phyloP scores from a whole-genome alignment of 164 flowering plant genomes.

The Liriodendron chinense region DNA sequence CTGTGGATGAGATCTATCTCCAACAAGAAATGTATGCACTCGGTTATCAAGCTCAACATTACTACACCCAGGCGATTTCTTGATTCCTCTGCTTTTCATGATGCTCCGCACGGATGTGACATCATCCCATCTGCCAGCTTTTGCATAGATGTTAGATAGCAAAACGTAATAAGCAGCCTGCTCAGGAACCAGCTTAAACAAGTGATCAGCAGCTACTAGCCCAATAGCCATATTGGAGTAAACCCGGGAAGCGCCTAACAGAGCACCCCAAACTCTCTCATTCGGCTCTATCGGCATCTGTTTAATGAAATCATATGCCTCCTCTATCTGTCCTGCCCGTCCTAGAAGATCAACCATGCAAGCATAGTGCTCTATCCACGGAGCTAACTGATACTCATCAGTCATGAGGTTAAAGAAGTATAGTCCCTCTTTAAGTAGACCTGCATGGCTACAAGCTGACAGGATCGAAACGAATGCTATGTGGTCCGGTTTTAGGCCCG shows the following conservation, averaged over 20 bases:
- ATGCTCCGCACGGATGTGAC: conserved; percentile 17
- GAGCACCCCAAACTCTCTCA: conserved; percentile 23
- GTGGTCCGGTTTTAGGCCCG: conserved; percentile 15
- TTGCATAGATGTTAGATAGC: conserved; percentile 19
- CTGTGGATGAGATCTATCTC: conserved; percentile 23
- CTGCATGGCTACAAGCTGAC: conserved; percentile 21
- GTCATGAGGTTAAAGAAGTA: conserved; percentile 9
- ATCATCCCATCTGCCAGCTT: conserved; percentile 23
- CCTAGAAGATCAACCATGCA: conserved; percentile 21
- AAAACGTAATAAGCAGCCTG: conserved; percentile 22
- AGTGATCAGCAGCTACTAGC: conserved; percentile 17
- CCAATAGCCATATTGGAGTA: conserved; percentile 14
- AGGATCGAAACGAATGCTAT: conserved; percentile 17
- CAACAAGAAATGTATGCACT: conserved; percentile 22
- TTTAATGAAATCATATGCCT: conserved; percentile 16
- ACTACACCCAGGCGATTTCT: conserved; percentile 16
- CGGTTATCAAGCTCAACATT: conserved; percentile 15
- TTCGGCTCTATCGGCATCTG: conserved; percentile 19
- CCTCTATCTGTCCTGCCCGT: conserved; percentile 16
- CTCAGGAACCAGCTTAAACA: conserved; percentile 18
- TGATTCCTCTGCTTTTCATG: conserved; percentile 17
- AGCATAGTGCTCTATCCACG: conserved; percentile 19
- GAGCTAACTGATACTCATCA: conserved; percentile 13
- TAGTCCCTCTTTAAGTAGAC: conserved; percentile 13
- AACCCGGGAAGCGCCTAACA: conserved; percentile 20